A percentile compares a stretch with the other conserved stretches of the same genome.
Conservation (phyloP, 306 rosid species). For the Vigna unguiculata region DNA sequence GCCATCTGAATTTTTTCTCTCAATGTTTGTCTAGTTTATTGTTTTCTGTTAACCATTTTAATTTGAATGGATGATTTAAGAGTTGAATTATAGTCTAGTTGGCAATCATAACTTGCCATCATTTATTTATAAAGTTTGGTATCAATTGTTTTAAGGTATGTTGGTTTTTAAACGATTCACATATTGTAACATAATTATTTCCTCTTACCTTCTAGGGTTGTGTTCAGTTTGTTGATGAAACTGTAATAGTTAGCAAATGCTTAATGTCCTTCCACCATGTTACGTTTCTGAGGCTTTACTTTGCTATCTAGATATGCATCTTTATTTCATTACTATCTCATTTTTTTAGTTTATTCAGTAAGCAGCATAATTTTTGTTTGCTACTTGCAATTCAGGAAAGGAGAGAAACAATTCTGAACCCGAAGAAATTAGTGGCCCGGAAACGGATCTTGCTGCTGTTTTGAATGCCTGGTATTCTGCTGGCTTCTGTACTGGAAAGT, state of each 20-base stretch:
- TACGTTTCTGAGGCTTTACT: conserved; percentile 28
- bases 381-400: conserved; percentile 51
- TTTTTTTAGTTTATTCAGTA: conserved; percentile 1
- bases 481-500: conserved; percentile 90
- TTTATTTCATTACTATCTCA: conserved; percentile 3
- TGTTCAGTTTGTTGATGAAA: conserved; percentile 13
- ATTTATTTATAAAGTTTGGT: not conserved
- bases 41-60: conserved; percentile 1
- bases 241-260: conserved; percentile 4
- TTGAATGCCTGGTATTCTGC: conserved; percentile 96
- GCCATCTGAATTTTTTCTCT: not conserved
- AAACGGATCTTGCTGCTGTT: conserved; percentile 66
- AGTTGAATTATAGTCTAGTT: conserved; percentile 3
- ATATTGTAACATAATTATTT: conserved; percentile 6
- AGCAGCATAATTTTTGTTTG: conserved; percentile 8
- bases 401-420: conserved; percentile 47
- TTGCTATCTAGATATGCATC: not conserved
- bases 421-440: conserved; percentile 53
- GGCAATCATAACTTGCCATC: conserved; percentile 4
- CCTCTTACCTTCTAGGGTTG: not conserved
- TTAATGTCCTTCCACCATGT: conserved; percentile 7
- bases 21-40: conserved; percentile 18
- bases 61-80: conserved; percentile 32
- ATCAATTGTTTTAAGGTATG: not conserved
- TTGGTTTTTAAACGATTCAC: not conserved